Conservation (phyloP, 2,329 filamentous ascomycete species). For the Diaporthe ampelina region DNA sequence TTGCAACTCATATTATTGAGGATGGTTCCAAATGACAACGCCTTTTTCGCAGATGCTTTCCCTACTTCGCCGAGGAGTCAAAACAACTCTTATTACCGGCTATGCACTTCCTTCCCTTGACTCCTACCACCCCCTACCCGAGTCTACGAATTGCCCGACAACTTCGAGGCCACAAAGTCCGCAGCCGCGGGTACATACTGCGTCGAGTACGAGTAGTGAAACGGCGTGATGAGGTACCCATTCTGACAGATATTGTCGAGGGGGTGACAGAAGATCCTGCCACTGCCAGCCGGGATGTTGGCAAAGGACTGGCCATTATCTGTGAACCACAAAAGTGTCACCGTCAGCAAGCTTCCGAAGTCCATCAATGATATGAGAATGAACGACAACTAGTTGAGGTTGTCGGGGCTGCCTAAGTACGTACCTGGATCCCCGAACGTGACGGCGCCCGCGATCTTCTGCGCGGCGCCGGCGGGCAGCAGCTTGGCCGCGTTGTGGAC, state of each 20-base stretch:
- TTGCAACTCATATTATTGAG: not conserved
- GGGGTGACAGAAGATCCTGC: slow-evolving; percentile 38
- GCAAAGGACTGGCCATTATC: slow-evolving; percentile 42
- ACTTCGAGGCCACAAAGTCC: slow-evolving; percentile 10
- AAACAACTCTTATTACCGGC: not conserved
- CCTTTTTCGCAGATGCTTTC: not conserved
- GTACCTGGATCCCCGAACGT: slow-evolving; percentile 38
- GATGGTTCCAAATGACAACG: no score
- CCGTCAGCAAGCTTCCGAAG: no score
- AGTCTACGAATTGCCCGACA: not conserved
- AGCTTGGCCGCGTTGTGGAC: slow-evolving; percentile 44
- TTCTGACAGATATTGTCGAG: slow-evolving; percentile 41
- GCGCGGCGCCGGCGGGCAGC: not conserved
- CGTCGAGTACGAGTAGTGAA: slow-evolving; percentile 13
- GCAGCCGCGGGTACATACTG: slow-evolving; percentile 19
- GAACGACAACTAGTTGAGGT: no score
- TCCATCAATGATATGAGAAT: not conserved
- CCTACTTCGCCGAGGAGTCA: no score
- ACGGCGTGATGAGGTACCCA: not conserved
- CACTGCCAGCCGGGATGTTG: slow-evolving; percentile 30
- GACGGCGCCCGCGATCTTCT: slow-evolving; percentile 30
- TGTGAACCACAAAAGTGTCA: no score
- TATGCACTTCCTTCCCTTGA: no score
- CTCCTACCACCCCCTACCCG: not conserved
- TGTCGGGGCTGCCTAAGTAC: not conserved